Conservation (phyloP, 1,284 basidiomycete genomes). For the Xerocomus nothofagi region DNA sequence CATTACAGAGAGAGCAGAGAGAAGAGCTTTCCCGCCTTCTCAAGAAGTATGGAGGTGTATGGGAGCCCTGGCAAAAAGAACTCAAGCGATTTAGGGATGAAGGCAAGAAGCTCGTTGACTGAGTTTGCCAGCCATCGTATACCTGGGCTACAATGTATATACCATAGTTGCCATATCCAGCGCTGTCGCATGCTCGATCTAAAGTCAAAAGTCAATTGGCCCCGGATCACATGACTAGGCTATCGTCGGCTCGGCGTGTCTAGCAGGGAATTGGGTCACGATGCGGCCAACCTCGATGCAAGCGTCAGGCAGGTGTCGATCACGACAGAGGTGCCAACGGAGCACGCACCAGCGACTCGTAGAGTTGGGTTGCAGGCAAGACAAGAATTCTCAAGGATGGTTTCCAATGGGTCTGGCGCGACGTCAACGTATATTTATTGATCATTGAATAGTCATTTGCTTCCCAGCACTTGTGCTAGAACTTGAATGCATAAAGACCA, state of each 20-base stretch:
- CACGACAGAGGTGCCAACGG: slow-evolving; percentile 6
- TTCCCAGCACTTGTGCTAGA: neutral
- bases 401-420: neutral
- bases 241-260: too few species aligned
- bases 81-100: slow-evolving; percentile 78
- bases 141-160: slow-evolving; percentile 5
- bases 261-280: slow-evolving; percentile 29
- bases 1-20: slow-evolving; percentile 73
- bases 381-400: neutral
- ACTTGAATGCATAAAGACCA: neutral
- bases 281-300: slow-evolving; percentile 28
- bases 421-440: neutral
- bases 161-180: too few species aligned
- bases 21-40: slow-evolving; percentile 75
- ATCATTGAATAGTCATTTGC: neutral
- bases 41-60: slow-evolving; percentile 80
- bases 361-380: slow-evolving; percentile 5
- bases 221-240: neutral
- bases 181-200: neutral
- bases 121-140: slow-evolving; percentile 4
- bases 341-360: slow-evolving; percentile 4
- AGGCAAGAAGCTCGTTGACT: slow-evolving; percentile 56
- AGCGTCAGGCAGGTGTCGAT: slow-evolving; percentile 19
- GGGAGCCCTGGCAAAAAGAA: slow-evolving; percentile 85
- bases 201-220: too few species aligned